Evolutionary conservation across 768 basidiomycete genomes (phyloP).

Genomic region (Hypholoma sublateritium): DNA sequence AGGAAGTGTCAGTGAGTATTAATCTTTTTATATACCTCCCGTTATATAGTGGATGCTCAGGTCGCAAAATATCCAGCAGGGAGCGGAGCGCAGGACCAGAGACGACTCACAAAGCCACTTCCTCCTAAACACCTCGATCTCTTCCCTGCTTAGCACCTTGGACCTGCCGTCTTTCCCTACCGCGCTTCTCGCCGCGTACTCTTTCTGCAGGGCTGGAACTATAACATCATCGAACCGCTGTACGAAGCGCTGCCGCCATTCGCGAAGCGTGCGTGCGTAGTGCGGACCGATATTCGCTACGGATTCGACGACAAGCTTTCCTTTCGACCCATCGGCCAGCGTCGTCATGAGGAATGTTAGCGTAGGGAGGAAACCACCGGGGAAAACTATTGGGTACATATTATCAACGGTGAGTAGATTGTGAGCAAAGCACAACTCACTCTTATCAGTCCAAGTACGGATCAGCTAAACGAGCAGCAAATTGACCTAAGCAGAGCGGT

Average conservation of each 20-base stretch:
- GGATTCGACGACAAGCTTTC: conserved; percentile 61
- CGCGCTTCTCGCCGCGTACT: conserved; percentile 58
- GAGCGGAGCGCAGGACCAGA: not conserved
- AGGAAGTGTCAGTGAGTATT: not conserved
- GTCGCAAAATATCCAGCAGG: not conserved
- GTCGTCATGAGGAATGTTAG: conserved; percentile 56
- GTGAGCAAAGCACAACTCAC: conserved; percentile 15
- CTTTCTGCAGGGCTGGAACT: conserved; percentile 54
- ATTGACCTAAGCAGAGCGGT: not conserved
- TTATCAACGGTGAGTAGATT: not conserved
- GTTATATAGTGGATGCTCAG: not conserved
- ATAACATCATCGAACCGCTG: conserved; percentile 57
- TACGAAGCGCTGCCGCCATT: conserved; percentile 69
- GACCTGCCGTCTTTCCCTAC: conserved; percentile 8
- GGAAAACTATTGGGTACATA: conserved; percentile 51
- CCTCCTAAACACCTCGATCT: conserved; percentile 72
- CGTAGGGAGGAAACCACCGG: conserved; percentile 69
- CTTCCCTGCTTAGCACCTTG: conserved; percentile 36
- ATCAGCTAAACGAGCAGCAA: not conserved
- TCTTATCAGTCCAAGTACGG: conserved; percentile 16
- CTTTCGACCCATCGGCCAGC: conserved; percentile 42
- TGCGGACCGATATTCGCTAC: conserved; percentile 73
- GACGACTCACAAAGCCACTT: conserved; percentile 67
- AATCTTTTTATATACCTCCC: not conserved
- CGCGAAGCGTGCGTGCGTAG: conserved; percentile 77